Evolutionary conservation across 331 rosid genomes (phyloP), one percentile per base, ranked within the genome.

Genomic region (Dryas integrifolia): DNA sequence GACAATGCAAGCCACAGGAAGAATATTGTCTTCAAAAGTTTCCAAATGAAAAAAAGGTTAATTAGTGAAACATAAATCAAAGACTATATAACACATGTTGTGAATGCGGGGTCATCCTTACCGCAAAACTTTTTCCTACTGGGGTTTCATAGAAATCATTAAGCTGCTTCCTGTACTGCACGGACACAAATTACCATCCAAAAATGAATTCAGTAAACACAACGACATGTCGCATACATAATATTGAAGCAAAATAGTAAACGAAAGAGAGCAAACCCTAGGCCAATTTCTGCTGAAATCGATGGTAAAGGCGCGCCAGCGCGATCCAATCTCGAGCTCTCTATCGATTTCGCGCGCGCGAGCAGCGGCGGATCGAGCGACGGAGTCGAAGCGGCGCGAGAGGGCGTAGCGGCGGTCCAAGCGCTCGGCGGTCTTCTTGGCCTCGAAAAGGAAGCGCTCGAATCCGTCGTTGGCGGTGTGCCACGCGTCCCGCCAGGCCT

Each of bases 1-100:
- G 98, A 94, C 24, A 94, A 80, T 30, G 96, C 96, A 73, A 94
- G 87, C 98, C 97, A 94, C 76, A 94, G 78, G 86, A 94, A 91
- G 89, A 94, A 89, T 68, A 92, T 60, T 9, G 98, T 94, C 98
- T 94, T 77, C 66, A 84, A 82, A 80, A 14, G 45, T 70, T 44
- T 73, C 55, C 38, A 75, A 51, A 63, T 56, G 12, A 39, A 12
- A 63, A 66, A 39, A 6, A 7, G 16, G 60, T 26, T 26, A 68
- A 73, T 35, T 51, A 47, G 66, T 49, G 38, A 2, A 76, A 59
- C 10, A 62, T 1, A 38, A 21, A 70, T 7, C 53, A 52, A 62
- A 12, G 9, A 67, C 45, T 15, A 76, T 9, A 30, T 7, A 26
- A 53, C 18, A 45, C 0, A 59, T 5, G 41, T 35, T 59, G 7